phyloP scores from a whole-genome alignment of 257 asterid species.

The Scutellaria galericulata region DNA sequence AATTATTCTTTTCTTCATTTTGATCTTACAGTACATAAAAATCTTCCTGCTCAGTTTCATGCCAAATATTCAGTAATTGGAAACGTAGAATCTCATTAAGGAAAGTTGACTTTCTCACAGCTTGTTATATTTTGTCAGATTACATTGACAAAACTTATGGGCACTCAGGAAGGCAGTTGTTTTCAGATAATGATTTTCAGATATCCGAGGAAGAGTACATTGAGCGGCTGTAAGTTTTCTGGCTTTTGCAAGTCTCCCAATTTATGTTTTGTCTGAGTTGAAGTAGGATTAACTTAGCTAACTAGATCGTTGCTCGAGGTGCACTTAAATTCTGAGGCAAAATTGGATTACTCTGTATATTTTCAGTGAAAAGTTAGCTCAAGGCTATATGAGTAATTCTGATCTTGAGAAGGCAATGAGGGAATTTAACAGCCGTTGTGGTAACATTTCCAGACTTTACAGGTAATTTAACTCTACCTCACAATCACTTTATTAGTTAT shows the following conservation, averaged over 20 bases:
- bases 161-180: slow-evolving; percentile 59
- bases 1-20: background rate
- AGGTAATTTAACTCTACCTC: slow-evolving; percentile 53
- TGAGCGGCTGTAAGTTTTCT: slow-evolving; percentile 60
- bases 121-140: slow-evolving; percentile 36
- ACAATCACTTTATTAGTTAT: background rate
- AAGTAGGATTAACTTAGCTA: background rate
- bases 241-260: slow-evolving; percentile 8
- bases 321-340: slow-evolving; percentile 11
- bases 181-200: slow-evolving; percentile 36
- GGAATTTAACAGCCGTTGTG: slow-evolving; percentile 66
- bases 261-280: slow-evolving; percentile 13
- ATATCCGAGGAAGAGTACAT: slow-evolving; percentile 60
- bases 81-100: background rate
- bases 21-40: background rate
- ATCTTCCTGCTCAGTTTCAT: background rate
- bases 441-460: slow-evolving; percentile 80
- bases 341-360: background rate
- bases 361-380: slow-evolving; percentile 74
- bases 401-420: slow-evolving; percentile 84
- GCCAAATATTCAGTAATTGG: background rate
- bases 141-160: slow-evolving; percentile 41
- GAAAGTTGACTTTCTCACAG: background rate
- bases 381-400: slow-evolving; percentile 85
- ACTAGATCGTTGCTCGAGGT: background rate